Evolutionary conservation across 106 monocot genomes (phyloP), one percentile per base, ranked within the genome.

Genomic region (Amphibolis antarctica): DNA sequence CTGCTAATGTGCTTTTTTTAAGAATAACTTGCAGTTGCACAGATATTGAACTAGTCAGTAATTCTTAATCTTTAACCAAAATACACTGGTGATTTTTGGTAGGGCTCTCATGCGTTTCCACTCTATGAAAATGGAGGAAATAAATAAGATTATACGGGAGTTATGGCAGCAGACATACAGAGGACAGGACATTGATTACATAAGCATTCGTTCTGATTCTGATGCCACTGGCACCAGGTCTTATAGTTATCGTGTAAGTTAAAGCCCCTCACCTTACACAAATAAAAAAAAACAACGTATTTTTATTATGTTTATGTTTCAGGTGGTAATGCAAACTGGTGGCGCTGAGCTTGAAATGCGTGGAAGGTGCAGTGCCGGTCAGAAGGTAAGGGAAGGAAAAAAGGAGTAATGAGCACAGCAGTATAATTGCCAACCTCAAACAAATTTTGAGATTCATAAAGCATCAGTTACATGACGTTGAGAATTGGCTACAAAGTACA

Each of bases 311-410:
- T 21, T 17, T 52, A 21, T 29, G 24, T 69, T 68, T 10, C 70
- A 98, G 96, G 89, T 98, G n/a, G 58, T 90, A 12, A 98, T 98
- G 96, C 96, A 98, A 74, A 90, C 96, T 72, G 96, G 96, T 68
- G 86, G 80, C 75, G 87, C 96, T 53, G 96, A 98, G 79, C 80
- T 98, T 62, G 96, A 98, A 77, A 98, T 98, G 96, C 79, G 90
- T 53, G 96, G 96, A 59, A 85, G 96, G 46, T 98, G 96, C 60
- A 98, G 96, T 77, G 96, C 96, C 59, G 96, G 96, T 69, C 96
- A 98, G 64, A 98, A 98, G 90, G 96, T 90, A 64, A 68, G 3
- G 20, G 24, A 23, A 22, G 1, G 19, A 20, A 19, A 0, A 24
- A 11, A 23, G 15, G 17, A 29, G 59, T 5, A 13, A 15, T 36